Evolutionary conservation across 176 grass and related monocot species (phyloP).

Genomic region (Elymus sibiricus): DNA sequence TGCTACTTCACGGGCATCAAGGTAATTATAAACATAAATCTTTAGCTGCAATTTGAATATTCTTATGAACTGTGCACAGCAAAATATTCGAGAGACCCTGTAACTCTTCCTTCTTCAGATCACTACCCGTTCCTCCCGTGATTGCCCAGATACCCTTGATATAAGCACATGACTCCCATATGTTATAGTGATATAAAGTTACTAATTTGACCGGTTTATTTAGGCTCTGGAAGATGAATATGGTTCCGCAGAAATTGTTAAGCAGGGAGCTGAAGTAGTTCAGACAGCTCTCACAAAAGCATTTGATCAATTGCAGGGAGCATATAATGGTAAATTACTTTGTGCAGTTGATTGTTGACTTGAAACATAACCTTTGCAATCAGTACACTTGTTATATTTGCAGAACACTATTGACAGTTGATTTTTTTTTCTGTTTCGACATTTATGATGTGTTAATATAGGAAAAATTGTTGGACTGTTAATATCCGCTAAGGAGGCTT

Average conservation of each 20-base stretch:
- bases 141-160: not conserved
- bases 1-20: constrained; percentile 76
- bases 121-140: not conserved
- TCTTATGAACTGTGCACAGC: not conserved
- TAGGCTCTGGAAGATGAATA: constrained; percentile 77
- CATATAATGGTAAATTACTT: constrained; percentile 59
- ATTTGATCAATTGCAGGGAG: constrained; percentile 59
- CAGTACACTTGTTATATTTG: constrained; percentile 12
- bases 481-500: constrained; percentile 49
- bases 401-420: not conserved
- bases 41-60: constrained; percentile 19
- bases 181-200: not conserved
- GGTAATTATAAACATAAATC: constrained; percentile 44
- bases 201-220: not conserved
- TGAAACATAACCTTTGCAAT: not conserved
- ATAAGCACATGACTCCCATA: not conserved
- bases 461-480: constrained; percentile 77
- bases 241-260: constrained; percentile 50
- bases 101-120: not conserved
- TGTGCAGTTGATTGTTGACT: not conserved
- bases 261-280: constrained; percentile 68
- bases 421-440: not conserved
- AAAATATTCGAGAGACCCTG: not conserved
- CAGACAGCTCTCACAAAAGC: constrained; percentile 60
- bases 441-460: constrained; percentile 27